Conservation (phyloP, 345 rosid species). For the Citrus maxima region DNA sequence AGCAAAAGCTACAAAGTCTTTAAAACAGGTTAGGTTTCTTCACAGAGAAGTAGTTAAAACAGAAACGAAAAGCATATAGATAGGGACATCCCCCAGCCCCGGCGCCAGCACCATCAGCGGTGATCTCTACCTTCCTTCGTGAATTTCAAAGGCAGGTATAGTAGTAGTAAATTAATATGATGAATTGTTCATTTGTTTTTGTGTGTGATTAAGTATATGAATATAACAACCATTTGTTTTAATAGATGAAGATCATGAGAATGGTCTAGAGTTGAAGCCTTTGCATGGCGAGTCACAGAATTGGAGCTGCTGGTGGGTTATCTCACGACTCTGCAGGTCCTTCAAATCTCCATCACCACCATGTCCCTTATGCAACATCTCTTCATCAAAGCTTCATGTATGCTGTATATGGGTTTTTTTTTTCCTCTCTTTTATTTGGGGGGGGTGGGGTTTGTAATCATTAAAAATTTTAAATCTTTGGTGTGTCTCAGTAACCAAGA, state of each 20-base stretch:
- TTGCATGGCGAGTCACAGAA: conserved; percentile 76
- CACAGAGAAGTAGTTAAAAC: conserved; percentile 50
- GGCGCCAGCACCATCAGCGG: background rate
- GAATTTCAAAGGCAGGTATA: conserved; percentile 9
- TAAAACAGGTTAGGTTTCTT: conserved; percentile 54
- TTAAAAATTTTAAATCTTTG: background rate
- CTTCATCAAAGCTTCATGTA: conserved; percentile 69
- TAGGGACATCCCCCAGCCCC: conserved; percentile 32
- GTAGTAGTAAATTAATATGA: conserved; percentile 30
- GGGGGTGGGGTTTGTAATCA: background rate
- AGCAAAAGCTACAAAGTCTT: background rate
- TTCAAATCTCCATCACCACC: conserved; percentile 63
- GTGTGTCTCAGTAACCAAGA: conserved; percentile 56
- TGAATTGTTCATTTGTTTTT: background rate
- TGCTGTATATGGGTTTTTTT: conserved; percentile 1
- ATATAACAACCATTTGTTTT: background rate
- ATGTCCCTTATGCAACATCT: conserved; percentile 62
- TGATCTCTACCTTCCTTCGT: conserved; percentile 29
- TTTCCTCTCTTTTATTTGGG: background rate
- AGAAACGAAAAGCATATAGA: conserved; percentile 25
- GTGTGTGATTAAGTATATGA: background rate
- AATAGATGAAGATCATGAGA: conserved; percentile 11
- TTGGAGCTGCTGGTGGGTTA: conserved; percentile 72
- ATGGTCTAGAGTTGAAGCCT: conserved; percentile 25
- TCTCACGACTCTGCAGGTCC: conserved; percentile 56